Evolutionary conservation across 2,329 filamentous ascomycete species (phyloP).

Genomic region (Lachnellula hyalina): DNA sequence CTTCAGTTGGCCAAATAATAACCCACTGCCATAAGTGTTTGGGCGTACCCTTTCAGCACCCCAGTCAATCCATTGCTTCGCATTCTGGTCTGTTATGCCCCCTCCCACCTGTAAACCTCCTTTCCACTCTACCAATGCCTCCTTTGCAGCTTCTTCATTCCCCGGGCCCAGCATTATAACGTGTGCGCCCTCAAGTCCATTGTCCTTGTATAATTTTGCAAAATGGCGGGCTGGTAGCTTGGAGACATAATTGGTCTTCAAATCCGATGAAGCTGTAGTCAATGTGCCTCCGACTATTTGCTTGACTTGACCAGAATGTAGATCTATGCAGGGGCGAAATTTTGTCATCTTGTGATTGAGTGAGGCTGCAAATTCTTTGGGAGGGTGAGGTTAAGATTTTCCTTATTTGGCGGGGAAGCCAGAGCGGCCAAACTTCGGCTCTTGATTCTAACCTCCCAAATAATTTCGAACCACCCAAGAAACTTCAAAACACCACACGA

Average conservation of each 20-base stretch:
- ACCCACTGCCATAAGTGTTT: neutral
- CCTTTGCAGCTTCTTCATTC: slow-evolving; percentile 73
- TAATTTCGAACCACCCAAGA: slow-evolving; percentile 4
- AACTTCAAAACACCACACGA: slow-evolving; percentile 7
- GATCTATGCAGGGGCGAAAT: slow-evolving; percentile 94
- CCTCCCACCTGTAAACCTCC: slow-evolving; percentile 82
- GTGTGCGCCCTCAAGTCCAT: slow-evolving; percentile 73
- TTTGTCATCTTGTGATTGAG: slow-evolving; percentile 63
- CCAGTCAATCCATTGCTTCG: slow-evolving; percentile 75
- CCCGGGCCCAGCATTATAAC: slow-evolving; percentile 94
- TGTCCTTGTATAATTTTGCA: slow-evolving; percentile 72
- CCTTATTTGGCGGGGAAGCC: neutral
- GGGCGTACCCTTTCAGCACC: slow-evolving; percentile 78
- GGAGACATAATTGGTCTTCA: slow-evolving; percentile 92
- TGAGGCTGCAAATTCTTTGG: slow-evolving; percentile 3
- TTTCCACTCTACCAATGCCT: slow-evolving; percentile 75
- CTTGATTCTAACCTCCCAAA: slow-evolving; percentile 1
- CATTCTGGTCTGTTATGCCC: slow-evolving; percentile 85
- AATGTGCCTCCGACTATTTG: slow-evolving; percentile 97
- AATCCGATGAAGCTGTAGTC: slow-evolving; percentile 55
- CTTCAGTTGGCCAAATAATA: slow-evolving; percentile 15
- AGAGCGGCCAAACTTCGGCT: slow-evolving; percentile 7
- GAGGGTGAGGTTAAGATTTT: neutral
- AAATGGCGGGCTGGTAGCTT: slow-evolving; percentile 76
- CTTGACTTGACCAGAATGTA: slow-evolving; percentile 96